phyloP scores from a whole-genome alignment of 2,329 filamentous ascomycete genomes.

The Ceratocystis huliohia region DNA sequence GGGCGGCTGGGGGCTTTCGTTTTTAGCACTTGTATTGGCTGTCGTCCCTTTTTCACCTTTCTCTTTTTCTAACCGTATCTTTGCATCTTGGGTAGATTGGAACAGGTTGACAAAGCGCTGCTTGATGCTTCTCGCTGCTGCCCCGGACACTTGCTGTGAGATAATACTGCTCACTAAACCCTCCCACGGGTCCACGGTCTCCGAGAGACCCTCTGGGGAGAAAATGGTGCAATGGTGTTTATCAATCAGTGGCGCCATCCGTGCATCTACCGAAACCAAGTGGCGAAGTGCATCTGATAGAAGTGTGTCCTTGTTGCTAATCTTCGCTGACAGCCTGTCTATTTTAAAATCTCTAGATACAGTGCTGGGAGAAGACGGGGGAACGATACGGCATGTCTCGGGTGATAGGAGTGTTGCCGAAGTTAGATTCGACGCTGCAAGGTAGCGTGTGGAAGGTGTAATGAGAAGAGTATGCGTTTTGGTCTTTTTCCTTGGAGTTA shows the following conservation, averaged over 20 bases:
- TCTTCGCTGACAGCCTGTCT: slow-evolving; percentile 22
- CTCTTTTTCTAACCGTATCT: slow-evolving; percentile 19
- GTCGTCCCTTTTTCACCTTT: slow-evolving; percentile 19
- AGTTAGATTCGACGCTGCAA: slow-evolving; percentile 50
- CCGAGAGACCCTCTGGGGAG: slow-evolving; percentile 65
- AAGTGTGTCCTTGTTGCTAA: slow-evolving; percentile 53
- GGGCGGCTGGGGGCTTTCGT: not conserved
- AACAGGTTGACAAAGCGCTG: slow-evolving; percentile 72
- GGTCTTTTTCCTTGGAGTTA: slow-evolving; percentile 25
- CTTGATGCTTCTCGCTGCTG: slow-evolving; percentile 81
- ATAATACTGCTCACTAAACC: slow-evolving; percentile 78
- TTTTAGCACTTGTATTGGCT: not conserved
- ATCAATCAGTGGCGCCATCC: slow-evolving; percentile 58
- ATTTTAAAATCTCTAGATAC: not conserved
- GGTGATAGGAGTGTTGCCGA: slow-evolving; percentile 63
- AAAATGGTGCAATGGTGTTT: slow-evolving; percentile 68
- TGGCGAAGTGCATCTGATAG: slow-evolving; percentile 64
- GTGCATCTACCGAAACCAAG: slow-evolving; percentile 58
- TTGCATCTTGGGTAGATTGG: slow-evolving; percentile 27
- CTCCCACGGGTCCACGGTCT: slow-evolving; percentile 79
- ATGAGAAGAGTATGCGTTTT: slow-evolving; percentile 25
- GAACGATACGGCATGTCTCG: slow-evolving; percentile 50
- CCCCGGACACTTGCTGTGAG: slow-evolving; percentile 89
- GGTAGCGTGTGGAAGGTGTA: slow-evolving; percentile 36
- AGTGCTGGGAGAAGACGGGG: slow-evolving; percentile 26